Evolutionary conservation across 805 yeast species (phyloP).

Genomic region (Pichia kluyveri): DNA sequence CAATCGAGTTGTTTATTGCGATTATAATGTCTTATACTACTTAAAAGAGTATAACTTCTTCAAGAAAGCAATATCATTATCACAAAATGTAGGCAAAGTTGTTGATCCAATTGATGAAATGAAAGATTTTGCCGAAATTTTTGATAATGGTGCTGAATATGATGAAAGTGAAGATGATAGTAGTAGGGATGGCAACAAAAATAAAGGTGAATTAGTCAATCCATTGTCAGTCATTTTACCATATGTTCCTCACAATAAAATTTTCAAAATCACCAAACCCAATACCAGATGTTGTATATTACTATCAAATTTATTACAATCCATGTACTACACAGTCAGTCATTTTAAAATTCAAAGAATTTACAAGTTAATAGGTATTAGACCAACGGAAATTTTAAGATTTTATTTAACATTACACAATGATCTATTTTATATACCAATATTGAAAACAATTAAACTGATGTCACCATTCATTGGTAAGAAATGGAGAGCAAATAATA

Average conservation of each 20-base stretch:
- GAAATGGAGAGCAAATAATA: slow-evolving; percentile 87
- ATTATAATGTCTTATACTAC: slow-evolving; percentile 21
- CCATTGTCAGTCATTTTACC: slow-evolving; percentile 20
- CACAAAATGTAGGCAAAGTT: slow-evolving; percentile 6
- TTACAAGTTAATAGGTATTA: slow-evolving; percentile 49
- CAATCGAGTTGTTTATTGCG: slow-evolving; percentile 25
- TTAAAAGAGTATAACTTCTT: slow-evolving; percentile 15
- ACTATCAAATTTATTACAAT: slow-evolving; percentile 42
- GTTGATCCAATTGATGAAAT: slow-evolving; percentile 8
- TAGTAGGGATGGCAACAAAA: neutral
- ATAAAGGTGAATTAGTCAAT: neutral
- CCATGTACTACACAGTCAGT: slow-evolving; percentile 45
- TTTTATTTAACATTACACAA: slow-evolving; percentile 54
- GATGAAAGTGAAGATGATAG: slow-evolving; percentile 7
- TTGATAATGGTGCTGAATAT: slow-evolving; percentile 11
- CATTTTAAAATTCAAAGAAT: slow-evolving; percentile 69
- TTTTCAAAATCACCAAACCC: slow-evolving; percentile 14
- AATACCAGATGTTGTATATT: slow-evolving; percentile 37
- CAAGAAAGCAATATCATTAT: neutral
- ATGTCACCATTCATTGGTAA: slow-evolving; percentile 86
- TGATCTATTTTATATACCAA: slow-evolving; percentile 53
- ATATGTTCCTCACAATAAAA: slow-evolving; percentile 19
- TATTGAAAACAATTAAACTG: slow-evolving; percentile 65
- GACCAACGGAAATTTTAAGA: slow-evolving; percentile 55
- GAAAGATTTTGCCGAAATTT: slow-evolving; percentile 11